A percentile compares a stretch with the other conserved stretches of the same genome.
These are phyloP conservation scores for Exsudoporus frostii DNA, from an alignment of 768 basidiomycete genomes.

Conservation along the genomic window DNA sequence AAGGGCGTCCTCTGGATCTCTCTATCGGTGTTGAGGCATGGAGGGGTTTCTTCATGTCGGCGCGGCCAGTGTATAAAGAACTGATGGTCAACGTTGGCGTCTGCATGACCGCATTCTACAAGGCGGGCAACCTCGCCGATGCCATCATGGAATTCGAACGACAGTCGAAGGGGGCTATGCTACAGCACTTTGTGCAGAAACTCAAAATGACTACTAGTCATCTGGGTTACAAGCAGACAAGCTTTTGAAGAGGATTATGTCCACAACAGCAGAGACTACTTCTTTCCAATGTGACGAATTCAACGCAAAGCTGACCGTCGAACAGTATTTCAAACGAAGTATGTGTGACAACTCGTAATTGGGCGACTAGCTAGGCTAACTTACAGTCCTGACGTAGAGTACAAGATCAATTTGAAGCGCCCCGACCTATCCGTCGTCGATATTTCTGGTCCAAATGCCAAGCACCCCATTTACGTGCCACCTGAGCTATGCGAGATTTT, in stretches of 20 bases:
- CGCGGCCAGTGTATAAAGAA: conserved; percentile 45
- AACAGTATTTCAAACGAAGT: conserved; percentile 64
- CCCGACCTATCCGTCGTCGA: conserved; percentile 58
- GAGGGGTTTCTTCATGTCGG: conserved; percentile 51
- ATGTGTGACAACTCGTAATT: conserved; percentile 16
- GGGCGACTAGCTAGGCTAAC: conserved; percentile 5
- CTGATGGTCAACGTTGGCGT: conserved; percentile 54
- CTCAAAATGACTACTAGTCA: conserved; percentile 58
- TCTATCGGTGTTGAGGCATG: conserved; percentile 42
- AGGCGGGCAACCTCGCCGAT: conserved; percentile 60
- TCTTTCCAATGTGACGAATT: conserved; percentile 58
- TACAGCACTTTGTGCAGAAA: conserved; percentile 45
- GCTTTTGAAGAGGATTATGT: conserved; percentile 38
- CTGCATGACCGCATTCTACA: conserved; percentile 53
- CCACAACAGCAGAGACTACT: conserved; percentile 42
- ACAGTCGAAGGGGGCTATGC: conserved; percentile 42
- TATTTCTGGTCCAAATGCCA: conserved; percentile 37
- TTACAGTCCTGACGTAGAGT: conserved; percentile 40
- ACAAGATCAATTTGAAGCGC: conserved; percentile 48
- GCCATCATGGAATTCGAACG: conserved; percentile 48
- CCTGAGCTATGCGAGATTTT: conserved; percentile 70
- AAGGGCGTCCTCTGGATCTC: conserved; percentile 28
- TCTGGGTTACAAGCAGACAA: conserved; percentile 50
- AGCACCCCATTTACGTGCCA: conserved; percentile 45
- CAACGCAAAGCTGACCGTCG: conserved; percentile 52